A percentile compares a stretch with the other conserved stretches of the same genome.
Evolutionary conservation across 179 eudicot genomes (phyloP).

Genomic region (Beta macrorhiza): DNA sequence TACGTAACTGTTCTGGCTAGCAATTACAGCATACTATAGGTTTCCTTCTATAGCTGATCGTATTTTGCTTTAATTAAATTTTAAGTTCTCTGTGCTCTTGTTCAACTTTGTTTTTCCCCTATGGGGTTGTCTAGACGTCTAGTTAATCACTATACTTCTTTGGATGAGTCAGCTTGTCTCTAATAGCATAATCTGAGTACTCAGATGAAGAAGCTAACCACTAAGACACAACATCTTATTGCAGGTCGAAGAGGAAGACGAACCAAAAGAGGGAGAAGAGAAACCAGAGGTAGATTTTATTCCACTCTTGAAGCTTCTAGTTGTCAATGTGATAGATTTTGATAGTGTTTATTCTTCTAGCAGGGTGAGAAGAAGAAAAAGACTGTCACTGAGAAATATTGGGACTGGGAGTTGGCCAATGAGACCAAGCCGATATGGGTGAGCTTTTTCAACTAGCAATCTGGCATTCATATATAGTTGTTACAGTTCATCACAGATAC

Average conservation of each 20-base stretch:
- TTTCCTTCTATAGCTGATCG: neutral
- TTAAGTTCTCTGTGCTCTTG: neutral
- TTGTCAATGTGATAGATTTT: neutral
- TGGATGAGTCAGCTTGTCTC: too few species aligned
- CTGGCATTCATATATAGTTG: neutral
- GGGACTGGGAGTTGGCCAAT: slow-evolving; percentile 97
- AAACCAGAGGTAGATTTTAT: slow-evolving; percentile 59
- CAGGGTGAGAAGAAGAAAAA: slow-evolving; percentile 79
- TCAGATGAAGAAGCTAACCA: too few species aligned
- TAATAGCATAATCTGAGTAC: too few species aligned
- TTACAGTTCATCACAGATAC: neutral
- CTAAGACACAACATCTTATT: too few species aligned
- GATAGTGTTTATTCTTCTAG: neutral
- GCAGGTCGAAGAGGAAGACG: slow-evolving; percentile 95
- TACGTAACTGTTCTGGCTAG: neutral
- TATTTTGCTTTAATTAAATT: too few species aligned
- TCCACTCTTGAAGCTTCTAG: neutral
- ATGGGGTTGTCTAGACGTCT: neutral
- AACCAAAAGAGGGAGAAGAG: slow-evolving; percentile 87
- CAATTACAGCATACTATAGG: neutral
- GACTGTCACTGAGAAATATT: slow-evolving; percentile 86
- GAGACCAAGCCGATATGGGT: slow-evolving; percentile 99
- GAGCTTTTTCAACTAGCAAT: slow-evolving; percentile 23
- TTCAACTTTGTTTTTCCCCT: neutral
- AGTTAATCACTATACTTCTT: neutral